These are phyloP conservation scores for Fusarium xyrophilum DNA, from an alignment of 2,329 filamentous ascomycete species.

Conservation along the genomic window DNA sequence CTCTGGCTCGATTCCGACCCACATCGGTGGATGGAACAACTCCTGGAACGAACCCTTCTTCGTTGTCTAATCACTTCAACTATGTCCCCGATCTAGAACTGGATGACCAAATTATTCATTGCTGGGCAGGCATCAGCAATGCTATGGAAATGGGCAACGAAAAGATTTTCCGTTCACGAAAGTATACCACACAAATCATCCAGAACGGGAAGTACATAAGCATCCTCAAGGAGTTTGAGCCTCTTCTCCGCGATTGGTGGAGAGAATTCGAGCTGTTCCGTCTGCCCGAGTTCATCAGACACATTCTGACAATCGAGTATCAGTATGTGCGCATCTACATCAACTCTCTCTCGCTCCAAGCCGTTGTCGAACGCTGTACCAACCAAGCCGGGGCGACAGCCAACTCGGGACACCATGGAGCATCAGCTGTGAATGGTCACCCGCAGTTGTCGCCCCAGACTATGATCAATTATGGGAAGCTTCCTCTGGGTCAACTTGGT, in stretches of 20 bases:
- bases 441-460: slow-evolving; percentile 65
- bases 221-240: slow-evolving; percentile 80
- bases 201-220: slow-evolving; percentile 84
- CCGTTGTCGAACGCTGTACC: slow-evolving; percentile 91
- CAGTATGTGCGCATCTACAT: slow-evolving; percentile 95
- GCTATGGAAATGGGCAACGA: slow-evolving; percentile 92
- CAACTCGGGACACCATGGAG: slow-evolving; percentile 45
- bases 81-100: slow-evolving; percentile 72
- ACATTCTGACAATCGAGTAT: slow-evolving; percentile 92
- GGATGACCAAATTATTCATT: slow-evolving; percentile 77
- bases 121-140: slow-evolving; percentile 92
- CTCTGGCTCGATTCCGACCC: slow-evolving; percentile 59
- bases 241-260: slow-evolving; percentile 79
- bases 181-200: slow-evolving; percentile 88
- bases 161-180: slow-evolving; percentile 83
- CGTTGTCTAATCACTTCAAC: slow-evolving; percentile 65
- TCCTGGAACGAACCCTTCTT: slow-evolving; percentile 65
- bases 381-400: slow-evolving; percentile 64
- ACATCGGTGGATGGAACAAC: slow-evolving; percentile 64
- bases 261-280: slow-evolving; percentile 81
- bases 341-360: slow-evolving; percentile 92
- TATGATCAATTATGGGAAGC: slow-evolving; percentile 68
- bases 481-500: slow-evolving; percentile 69
- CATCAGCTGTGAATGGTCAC: slow-evolving; percentile 42
- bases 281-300: slow-evolving; percentile 68